Evolutionary conservation across 2,329 filamentous ascomycete genomes (phyloP), one percentile per base, ranked within the genome.

Genomic region (Fusarium metavorans): DNA sequence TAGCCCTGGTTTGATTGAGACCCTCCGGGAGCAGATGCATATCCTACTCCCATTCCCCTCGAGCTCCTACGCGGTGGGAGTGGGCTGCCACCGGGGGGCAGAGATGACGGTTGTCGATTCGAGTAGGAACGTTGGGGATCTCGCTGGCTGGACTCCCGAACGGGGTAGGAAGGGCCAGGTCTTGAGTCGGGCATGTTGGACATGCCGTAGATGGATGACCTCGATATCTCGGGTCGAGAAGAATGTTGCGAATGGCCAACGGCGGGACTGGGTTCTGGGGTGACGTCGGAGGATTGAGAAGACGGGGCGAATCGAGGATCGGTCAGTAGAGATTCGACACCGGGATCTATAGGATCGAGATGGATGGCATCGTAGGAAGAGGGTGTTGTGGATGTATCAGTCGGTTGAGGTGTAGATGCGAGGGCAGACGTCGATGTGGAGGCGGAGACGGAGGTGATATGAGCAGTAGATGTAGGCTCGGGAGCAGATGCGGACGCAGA

Each of bases 51-150:
- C 82, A 93, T 89, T 52, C 93, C 91, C 80, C 92, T 91, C 13
- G 95, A 98, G 78, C 92, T 93, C 80, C 93, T 90, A 77, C 95
- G 90, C 48, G 93, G 93, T 52, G 95, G 94, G 68, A 93, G 82
- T 16, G 92, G 90, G 6, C 89, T 90, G 80, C 89, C 16, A 86
- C 88, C 34, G 84, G 82, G 41, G 88, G 80, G 45, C 23, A 85
- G 45, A 5, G 82, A 85, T 58, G 89, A 86, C 74, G 66, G 54
- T 20, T 90, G 91, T 61, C 87, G 87, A 68, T 87, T 86, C 70
- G 90, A 87, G 64, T 95, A 95, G 34, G 90, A 87, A 75, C 91
- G 88, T 71, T 77, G 75, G 39, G 77, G 57, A 32, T 94, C 92
- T 79, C 89, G 89, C 78, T 93, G 90, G 79, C 91, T 95, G 25